Base-by-base conservation (phyloP, 306 rosid genomes). In the Pyrus pyrifolia region DNA sequence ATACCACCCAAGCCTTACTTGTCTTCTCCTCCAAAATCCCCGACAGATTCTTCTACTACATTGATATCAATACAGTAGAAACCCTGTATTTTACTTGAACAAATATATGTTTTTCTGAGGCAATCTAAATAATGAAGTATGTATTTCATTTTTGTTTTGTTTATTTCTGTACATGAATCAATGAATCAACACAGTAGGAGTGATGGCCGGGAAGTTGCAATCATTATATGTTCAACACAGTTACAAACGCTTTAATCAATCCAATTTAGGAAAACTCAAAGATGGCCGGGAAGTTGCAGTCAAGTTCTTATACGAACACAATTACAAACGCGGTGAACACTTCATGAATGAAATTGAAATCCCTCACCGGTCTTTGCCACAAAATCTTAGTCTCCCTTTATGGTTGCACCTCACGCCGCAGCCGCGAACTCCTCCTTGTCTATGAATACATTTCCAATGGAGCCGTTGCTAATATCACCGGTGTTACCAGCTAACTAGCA, bases 281-380 rank as follows among this genome's bases (percentile, higher is more conserved):
- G 97, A 93, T 75, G 93, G 94, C 42, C 79, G 94, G n/a, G 98
- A 93, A 86, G 98, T 91, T 70, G 95, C 97, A 38, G 86, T 93
- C 64, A 93, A 91, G 78, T 86, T 85, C 71, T 77, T 93, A 18
- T 89, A 81, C 11, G 84, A 89, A 74, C 90, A 89, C 75, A 91
- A 84, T 68, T 81, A 82, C 71, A 84, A 63, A 80, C 80, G 86
- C 15, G 84, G 81, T 9, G 86, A 89, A 49, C 93, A 91, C 25
- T 91, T 91, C 65, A 76, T 81, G 68, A 91, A 89, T 72, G 98
- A 91, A 81, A 75, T 93, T 13, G 57, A 83, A 77, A 81, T 93
- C 70, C 86, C 86, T 93, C 4, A 78, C 91, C n/a, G 76, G 88
- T 3, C 52, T 93, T 64, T 89, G 88, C 80, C 96, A 91, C 31